Conservation (phyloP, 2,329 filamentous ascomycete species). For the Penicillium paneum region DNA sequence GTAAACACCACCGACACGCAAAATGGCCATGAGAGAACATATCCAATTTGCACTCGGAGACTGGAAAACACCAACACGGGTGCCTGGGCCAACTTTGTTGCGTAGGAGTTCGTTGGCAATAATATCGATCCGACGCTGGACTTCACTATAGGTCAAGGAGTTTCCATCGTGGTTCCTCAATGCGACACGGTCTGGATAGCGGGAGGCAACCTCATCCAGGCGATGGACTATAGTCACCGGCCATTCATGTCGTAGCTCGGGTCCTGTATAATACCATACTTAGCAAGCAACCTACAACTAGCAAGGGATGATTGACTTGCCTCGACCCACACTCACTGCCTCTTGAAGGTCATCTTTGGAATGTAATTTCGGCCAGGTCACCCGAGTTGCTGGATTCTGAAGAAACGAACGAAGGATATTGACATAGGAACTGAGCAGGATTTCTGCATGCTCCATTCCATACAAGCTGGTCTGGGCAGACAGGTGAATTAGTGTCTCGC, state of each 20-base stretch:
- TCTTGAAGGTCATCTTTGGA: conserved; percentile 13
- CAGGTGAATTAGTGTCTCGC: conserved; percentile 20
- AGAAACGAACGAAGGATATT: conserved; percentile 18
- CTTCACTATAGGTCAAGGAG: conserved; percentile 37
- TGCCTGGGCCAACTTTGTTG: conserved; percentile 15
- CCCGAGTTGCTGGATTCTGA: conserved; percentile 18
- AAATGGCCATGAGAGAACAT: conserved; percentile 33
- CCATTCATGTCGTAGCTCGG: conserved; percentile 28
- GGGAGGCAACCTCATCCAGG: conserved; percentile 34
- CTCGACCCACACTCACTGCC: conserved; percentile 16
- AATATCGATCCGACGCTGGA: conserved; percentile 32
- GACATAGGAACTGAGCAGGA: conserved; percentile 17
- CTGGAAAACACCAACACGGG: conserved; percentile 42
- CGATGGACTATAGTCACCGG: conserved; percentile 35
- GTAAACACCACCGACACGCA: conserved; percentile 33
- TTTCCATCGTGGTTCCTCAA: conserved; percentile 27
- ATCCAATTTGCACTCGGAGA: conserved; percentile 31
- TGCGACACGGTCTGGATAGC: conserved; percentile 21
- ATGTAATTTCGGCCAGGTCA: conserved; percentile 17
- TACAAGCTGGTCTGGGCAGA: conserved; percentile 35
- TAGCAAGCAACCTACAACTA: background rate
- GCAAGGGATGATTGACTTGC: conserved; percentile 2
- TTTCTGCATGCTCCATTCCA: conserved; percentile 23
- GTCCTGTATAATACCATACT: conserved; percentile 13
- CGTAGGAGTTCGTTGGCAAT: conserved; percentile 34